phyloP scores from a whole-genome alignment of 1,284 basidiomycete genomes.

The Marasmius tenuissimus region DNA sequence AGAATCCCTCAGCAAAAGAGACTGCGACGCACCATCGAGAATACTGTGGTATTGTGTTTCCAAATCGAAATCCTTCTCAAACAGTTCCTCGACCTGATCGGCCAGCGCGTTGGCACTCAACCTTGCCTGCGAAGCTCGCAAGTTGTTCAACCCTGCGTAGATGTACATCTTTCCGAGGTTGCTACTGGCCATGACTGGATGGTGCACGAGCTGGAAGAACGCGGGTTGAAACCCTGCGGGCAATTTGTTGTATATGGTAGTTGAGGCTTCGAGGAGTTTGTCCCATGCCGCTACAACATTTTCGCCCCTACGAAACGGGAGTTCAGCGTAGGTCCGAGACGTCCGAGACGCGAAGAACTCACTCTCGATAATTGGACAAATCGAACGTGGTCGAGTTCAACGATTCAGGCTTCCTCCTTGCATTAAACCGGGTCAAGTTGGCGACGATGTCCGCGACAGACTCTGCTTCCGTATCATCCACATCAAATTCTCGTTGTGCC shows the following conservation, averaged over 20 bases:
- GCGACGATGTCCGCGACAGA: slow-evolving; percentile 53
- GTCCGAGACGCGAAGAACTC: slow-evolving; percentile 21
- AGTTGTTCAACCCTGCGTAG: slow-evolving; percentile 57
- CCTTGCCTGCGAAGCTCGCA: slow-evolving; percentile 64
- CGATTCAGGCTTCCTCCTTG: slow-evolving; percentile 67
- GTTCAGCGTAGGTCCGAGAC: no score
- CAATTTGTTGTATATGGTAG: slow-evolving; percentile 54
- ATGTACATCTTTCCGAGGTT: slow-evolving; percentile 61
- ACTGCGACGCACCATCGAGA: slow-evolving; percentile 44
- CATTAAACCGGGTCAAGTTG: slow-evolving; percentile 62
- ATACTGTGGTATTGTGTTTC: slow-evolving; percentile 59
- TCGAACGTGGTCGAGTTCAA: slow-evolving; percentile 64
- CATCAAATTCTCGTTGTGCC: slow-evolving; percentile 67
- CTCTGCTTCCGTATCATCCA: slow-evolving; percentile 35
- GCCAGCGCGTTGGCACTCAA: slow-evolving; percentile 60
- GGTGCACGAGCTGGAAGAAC: slow-evolving; percentile 69
- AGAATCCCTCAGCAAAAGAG: no score
- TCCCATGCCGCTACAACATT: slow-evolving; percentile 51
- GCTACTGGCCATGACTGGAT: slow-evolving; percentile 57
- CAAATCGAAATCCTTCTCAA: slow-evolving; percentile 59
- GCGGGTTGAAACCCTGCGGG: slow-evolving; percentile 47
- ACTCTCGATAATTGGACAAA: slow-evolving; percentile 69
- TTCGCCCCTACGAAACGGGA: slow-evolving; percentile 39
- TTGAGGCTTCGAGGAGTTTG: slow-evolving; percentile 47
- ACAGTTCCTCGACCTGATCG: slow-evolving; percentile 51